phyloP scores from a whole-genome alignment of 345 rosid species.

The Salix brachista region DNA sequence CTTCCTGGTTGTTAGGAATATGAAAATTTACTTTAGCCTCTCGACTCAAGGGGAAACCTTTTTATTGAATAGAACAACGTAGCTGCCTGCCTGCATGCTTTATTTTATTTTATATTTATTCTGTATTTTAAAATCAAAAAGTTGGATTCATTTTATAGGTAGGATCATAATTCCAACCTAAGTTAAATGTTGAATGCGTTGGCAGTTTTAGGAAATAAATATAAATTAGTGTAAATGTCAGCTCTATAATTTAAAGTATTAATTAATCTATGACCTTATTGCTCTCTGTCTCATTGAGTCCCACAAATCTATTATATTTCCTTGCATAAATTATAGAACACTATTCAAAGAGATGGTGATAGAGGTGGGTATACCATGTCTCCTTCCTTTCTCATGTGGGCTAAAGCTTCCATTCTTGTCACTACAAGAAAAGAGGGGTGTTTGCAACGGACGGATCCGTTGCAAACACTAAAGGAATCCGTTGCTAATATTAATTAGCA shows the following conservation, averaged over 20 bases:
- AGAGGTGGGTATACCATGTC: neutral
- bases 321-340: neutral
- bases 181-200: neutral
- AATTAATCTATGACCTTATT: neutral
- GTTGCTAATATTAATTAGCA: no score
- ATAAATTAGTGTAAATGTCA: neutral
- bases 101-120: neutral
- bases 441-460: no score
- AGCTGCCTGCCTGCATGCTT: neutral
- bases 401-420: neutral
- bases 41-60: neutral
- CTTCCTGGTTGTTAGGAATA: neutral
- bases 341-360: neutral
- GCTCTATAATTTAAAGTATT: neutral
- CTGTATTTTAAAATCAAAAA: neutral
- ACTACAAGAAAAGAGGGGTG: no score
- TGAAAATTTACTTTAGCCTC: neutral
- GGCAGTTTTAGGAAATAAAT: constrained; percentile 2
- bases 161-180: neutral
- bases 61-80: neutral
- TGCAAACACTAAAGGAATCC: no score
- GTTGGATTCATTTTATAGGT: neutral
- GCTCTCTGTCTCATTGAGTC: neutral
- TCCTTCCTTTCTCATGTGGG: neutral
- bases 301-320: neutral